Base-by-base conservation (phyloP, 1,284 basidiomycete genomes). In the Ceratobasidium theobromae region DNA sequence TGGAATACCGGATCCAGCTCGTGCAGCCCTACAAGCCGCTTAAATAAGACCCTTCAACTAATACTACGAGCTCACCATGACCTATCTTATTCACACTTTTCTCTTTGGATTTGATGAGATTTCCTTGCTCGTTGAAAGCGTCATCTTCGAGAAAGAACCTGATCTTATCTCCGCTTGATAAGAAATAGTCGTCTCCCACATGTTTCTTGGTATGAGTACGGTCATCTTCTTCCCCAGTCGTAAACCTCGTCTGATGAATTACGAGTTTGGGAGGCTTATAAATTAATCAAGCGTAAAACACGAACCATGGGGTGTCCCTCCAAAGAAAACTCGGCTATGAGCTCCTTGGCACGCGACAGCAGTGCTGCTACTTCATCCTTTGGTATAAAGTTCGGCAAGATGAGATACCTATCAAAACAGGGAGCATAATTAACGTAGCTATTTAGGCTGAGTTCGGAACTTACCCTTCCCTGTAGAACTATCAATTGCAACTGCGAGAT, bases 121-220 rank as follows among this genome's bases (percentile, higher is more conserved):
- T 85, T 23, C 86, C 87, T 41, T 81, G 73, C 40, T 77, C 73
- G 72, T 84, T 81, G 6, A 93, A 78, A 0, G 92, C 92, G 64
- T 87, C 91, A 72, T 89, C 86, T 73, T 96, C 94, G 41, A 95
- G 79, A 75, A 96, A 96, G 76, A 86, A 95, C 1, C 89, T 84
- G 77, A 95, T 91, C 81, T 97, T 96, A 76, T 98, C 93, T 1
- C 93, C 93, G 1, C 91, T 94, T 12, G 80, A 84, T 64, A 98
- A 79, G 73, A 99, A 99, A 76, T 98, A 98, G 27, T 92, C 86
- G 74, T 98, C 94, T 0, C 94, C 93, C 40, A 93, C 82, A 71
- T 94, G 91, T 30, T 74, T 73, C 32, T 70, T 70, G n/a, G 32
- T 53, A 2, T 53, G 30, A 21, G 27, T 58, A 18, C 25, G 55